A percentile compares a stretch with the other conserved stretches of the same genome.
Conservation (phyloP, 139 green algal genomes). For the Gonium pectorale region DNA sequence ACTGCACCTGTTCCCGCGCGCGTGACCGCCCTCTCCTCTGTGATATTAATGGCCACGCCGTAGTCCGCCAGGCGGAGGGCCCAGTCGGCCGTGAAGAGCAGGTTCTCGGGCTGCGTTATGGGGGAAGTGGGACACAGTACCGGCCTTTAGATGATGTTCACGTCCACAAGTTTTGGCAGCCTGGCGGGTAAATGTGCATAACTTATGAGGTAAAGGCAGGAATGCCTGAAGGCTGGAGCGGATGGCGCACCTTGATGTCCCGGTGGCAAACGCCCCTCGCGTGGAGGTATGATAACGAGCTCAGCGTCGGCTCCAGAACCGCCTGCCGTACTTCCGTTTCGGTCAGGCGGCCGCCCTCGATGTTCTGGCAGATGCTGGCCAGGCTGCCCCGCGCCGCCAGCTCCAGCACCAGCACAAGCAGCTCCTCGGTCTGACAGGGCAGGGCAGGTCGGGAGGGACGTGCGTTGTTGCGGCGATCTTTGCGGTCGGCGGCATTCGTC, state of each 20-base stretch:
- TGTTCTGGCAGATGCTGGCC: background rate
- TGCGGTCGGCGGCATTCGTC: no score
- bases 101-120: conserved; percentile 24
- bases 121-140: background rate
- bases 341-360: background rate
- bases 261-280: conserved; percentile 13
- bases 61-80: conserved; percentile 30
- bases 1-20: conserved; percentile 18
- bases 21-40: conserved; percentile 19
- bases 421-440: conserved; percentile 2
- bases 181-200: no score
- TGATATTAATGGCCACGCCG: conserved; percentile 26
- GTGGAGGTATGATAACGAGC: conserved; percentile 25
- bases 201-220: no score
- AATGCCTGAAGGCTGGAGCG: no score
- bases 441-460: background rate
- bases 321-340: conserved; percentile 7
- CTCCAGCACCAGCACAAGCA: conserved; percentile 9
- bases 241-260: conserved; percentile 19
- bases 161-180: no score
- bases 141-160: no score
- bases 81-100: conserved; percentile 34
- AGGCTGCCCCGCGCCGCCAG: background rate
- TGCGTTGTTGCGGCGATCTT: no score
- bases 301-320: conserved; percentile 24